Conservation (phyloP, 768 basidiomycete genomes). For the Suillus brevipes region DNA sequence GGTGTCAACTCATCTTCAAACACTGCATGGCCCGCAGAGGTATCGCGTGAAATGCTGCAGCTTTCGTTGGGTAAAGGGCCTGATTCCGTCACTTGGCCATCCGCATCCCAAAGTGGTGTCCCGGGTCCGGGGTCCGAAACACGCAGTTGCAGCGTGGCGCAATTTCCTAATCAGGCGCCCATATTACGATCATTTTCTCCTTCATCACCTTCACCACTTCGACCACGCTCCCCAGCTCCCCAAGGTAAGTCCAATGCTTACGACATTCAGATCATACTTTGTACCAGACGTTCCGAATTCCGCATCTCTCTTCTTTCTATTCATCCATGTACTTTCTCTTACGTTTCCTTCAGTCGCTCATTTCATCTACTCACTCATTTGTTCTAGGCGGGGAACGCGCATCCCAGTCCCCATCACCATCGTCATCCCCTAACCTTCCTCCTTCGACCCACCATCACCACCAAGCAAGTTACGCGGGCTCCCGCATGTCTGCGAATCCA, state of each 20-base stretch:
- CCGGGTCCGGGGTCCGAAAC: conserved; percentile 26
- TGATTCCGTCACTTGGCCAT: neutral
- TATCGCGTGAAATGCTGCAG: conserved; percentile 55
- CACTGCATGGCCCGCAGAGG: conserved; percentile 57
- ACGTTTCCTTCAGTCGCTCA: neutral
- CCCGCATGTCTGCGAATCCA: conserved; percentile 3
- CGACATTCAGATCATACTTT: neutral
- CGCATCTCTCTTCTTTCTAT: neutral
- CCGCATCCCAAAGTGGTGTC: neutral
- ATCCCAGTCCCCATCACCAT: neutral
- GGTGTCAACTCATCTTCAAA: conserved; percentile 30
- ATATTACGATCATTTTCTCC: conserved; percentile 31
- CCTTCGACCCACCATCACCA: neutral
- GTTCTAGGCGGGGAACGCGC: conserved; percentile 2
- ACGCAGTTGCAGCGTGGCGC: conserved; percentile 22
- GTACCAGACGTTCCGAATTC: neutral
- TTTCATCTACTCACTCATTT: conserved; percentile 3
- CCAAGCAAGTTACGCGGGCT: neutral
- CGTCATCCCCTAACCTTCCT: neutral
- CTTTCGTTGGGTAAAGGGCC: conserved; percentile 42
- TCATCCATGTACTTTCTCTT: neutral
- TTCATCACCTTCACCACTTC: conserved; percentile 24
- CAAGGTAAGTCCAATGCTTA: conserved; percentile 5
- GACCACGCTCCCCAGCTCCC: conserved; percentile 19
- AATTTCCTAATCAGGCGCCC: conserved; percentile 19